Percentiles rank a stretch among this genome's conserved stretches.
These are phyloP conservation scores for Polyplosphaeria fusca DNA, from an alignment of 495 filamentous ascomycete genomes.

Conservation along the genomic window DNA sequence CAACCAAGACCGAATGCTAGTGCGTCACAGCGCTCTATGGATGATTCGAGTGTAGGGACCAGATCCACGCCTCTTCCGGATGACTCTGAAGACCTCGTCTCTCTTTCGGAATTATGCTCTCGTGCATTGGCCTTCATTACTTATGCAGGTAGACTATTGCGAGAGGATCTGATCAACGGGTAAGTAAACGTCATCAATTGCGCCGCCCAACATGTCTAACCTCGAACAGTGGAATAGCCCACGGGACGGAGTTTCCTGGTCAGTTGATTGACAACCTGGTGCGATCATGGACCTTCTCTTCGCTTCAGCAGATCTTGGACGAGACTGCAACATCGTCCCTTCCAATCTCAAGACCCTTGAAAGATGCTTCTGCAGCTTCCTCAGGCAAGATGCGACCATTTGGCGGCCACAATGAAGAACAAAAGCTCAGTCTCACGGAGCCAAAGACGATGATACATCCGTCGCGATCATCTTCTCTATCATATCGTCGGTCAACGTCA, in stretches of 20 bases:
- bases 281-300: constrained; percentile 78
- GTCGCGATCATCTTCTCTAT: constrained; percentile 53
- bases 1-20: constrained; percentile 18
- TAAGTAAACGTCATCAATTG: constrained; percentile 12
- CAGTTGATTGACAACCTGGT: constrained; percentile 73
- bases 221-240: constrained; percentile 9
- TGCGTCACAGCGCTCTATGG: constrained; percentile 16
- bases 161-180: constrained; percentile 62
- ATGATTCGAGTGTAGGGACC: constrained; percentile 23
- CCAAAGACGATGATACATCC: constrained; percentile 65
- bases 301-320: constrained; percentile 70
- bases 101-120: constrained; percentile 76
- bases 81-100: constrained; percentile 69
- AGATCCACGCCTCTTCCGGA: constrained; percentile 34
- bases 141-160: constrained; percentile 69
- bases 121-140: constrained; percentile 78
- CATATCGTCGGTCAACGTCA: constrained; percentile 14
- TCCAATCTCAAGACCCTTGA: constrained; percentile 50
- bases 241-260: constrained; percentile 37
- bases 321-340: constrained; percentile 61
- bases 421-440: constrained; percentile 48
- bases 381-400: constrained; percentile 52
- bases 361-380: constrained; percentile 17
- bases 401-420: constrained; percentile 24
- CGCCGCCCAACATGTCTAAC: constrained; percentile 6